Evolutionary conservation across 139 green algal species (phyloP).

Genomic region (Tetradesmus obliquus): DNA sequence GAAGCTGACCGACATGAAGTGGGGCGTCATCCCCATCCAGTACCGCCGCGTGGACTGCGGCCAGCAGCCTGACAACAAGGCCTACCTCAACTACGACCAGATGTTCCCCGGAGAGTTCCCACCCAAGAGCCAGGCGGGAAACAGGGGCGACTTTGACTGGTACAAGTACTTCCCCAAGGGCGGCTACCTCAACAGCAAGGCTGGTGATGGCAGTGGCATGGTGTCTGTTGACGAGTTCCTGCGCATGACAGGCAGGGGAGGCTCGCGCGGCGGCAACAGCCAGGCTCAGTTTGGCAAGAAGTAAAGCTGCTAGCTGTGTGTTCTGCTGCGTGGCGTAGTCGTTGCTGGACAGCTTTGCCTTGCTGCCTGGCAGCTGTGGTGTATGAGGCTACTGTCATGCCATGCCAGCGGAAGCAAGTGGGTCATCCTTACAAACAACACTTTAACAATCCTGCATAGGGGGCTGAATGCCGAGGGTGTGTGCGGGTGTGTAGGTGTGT

Average conservation of each 20-base stretch:
- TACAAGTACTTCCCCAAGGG: slow-evolving; percentile 42
- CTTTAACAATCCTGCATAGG: no score
- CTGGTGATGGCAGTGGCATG: slow-evolving; percentile 30
- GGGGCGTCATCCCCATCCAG: slow-evolving; percentile 44
- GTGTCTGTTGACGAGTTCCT: slow-evolving; percentile 3
- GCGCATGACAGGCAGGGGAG: background rate
- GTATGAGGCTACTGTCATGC: no score
- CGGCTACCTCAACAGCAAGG: slow-evolving; percentile 23
- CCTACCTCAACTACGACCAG: background rate
- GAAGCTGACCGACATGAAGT: slow-evolving; percentile 49
- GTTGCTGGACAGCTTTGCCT: no score
- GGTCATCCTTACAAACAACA: no score
- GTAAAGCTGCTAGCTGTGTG: background rate
- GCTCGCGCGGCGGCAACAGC: background rate
- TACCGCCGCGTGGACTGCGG: slow-evolving; percentile 34
- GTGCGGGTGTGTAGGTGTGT: background rate
- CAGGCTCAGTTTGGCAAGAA: slow-evolving; percentile 24
- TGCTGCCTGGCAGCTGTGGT: no score
- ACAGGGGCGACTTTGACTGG: background rate
- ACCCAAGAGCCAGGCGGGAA: background rate
- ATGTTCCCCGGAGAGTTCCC: slow-evolving; percentile 37
- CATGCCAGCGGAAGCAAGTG: no score
- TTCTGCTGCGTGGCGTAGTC: background rate
- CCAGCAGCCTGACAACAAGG: slow-evolving; percentile 25
- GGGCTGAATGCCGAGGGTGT: no score